Conservation (phyloP, 2,329 filamentous ascomycete genomes). For the Orbilia ellipsospora region DNA sequence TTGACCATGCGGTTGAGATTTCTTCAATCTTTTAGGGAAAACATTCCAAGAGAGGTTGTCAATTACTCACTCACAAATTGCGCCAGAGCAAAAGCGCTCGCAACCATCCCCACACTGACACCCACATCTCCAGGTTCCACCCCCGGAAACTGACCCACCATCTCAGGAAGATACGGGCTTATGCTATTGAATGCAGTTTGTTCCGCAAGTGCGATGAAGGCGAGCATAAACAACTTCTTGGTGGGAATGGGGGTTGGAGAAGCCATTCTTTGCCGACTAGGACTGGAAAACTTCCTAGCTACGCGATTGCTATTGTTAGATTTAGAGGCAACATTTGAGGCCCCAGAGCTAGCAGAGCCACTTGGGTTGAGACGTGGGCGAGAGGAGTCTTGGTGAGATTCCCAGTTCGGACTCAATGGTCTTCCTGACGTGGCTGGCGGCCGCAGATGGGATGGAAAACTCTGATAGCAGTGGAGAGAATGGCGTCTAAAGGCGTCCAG, state of each 20-base stretch:
- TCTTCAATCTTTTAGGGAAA: neutral
- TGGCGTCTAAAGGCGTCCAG: slow-evolving; percentile 61
- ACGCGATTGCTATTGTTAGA: slow-evolving; percentile 8
- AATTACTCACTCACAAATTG: slow-evolving; percentile 75
- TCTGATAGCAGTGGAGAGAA: slow-evolving; percentile 77
- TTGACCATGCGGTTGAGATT: neutral
- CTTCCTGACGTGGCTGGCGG: slow-evolving; percentile 65
- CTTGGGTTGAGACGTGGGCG: slow-evolving; percentile 57
- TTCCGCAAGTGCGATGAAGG: slow-evolving; percentile 88
- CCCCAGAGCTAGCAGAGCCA: slow-evolving; percentile 61
- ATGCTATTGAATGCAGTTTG: slow-evolving; percentile 98
- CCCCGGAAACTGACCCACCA: slow-evolving; percentile 86
- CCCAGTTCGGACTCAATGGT: slow-evolving; percentile 23
- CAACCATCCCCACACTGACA: slow-evolving; percentile 88
- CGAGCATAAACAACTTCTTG: slow-evolving; percentile 83
- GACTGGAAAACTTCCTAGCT: slow-evolving; percentile 19
- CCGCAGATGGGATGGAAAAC: slow-evolving; percentile 79
- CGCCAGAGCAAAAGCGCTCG: slow-evolving; percentile 89
- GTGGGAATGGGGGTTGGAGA: slow-evolving; percentile 78
- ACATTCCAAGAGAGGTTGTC: neutral
- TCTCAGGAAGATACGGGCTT: slow-evolving; percentile 90
- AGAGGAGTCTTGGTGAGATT: slow-evolving; percentile 57
- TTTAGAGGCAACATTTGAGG: slow-evolving; percentile 33
- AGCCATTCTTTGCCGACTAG: slow-evolving; percentile 62
- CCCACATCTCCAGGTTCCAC: slow-evolving; percentile 78